phyloP scores from a whole-genome alignment of 2,329 filamentous ascomycete genomes.

The Aureobasidium musti region DNA sequence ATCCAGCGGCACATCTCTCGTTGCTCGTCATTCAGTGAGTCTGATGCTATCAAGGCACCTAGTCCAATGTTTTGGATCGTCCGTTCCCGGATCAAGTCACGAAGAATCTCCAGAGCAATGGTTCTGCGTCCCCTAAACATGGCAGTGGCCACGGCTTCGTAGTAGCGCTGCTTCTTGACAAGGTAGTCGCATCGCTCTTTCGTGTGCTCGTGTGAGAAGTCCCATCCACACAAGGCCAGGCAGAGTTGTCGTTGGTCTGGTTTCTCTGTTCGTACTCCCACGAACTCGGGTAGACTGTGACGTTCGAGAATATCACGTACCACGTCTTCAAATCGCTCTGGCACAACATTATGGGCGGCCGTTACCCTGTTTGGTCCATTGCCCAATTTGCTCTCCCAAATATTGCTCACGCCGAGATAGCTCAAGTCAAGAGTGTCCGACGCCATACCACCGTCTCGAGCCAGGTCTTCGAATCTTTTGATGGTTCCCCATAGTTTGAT shows the following conservation, averaged over 20 bases:
- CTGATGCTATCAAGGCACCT: slow-evolving; percentile 51
- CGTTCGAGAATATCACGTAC: slow-evolving; percentile 66
- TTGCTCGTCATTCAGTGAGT: slow-evolving; percentile 58
- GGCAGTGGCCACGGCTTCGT: slow-evolving; percentile 74
- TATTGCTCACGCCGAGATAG: slow-evolving; percentile 70
- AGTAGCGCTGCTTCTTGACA: slow-evolving; percentile 60
- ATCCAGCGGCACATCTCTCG: slow-evolving; percentile 63
- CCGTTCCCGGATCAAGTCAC: slow-evolving; percentile 66
- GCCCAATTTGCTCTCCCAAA: slow-evolving; percentile 70
- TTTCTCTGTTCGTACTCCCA: slow-evolving; percentile 63
- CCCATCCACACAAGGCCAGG: slow-evolving; percentile 73
- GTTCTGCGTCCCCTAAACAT: slow-evolving; percentile 71
- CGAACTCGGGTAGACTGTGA: slow-evolving; percentile 62
- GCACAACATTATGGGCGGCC: slow-evolving; percentile 31
- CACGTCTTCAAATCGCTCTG: slow-evolving; percentile 43
- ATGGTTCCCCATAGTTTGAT: slow-evolving; percentile 78
- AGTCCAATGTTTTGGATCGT: slow-evolving; percentile 60
- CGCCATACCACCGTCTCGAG: slow-evolving; percentile 69
- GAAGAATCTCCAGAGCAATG: slow-evolving; percentile 69
- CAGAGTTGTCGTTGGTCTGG: slow-evolving; percentile 73
- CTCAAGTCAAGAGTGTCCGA: slow-evolving; percentile 68
- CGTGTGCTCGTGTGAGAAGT: slow-evolving; percentile 57
- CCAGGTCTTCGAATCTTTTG: slow-evolving; percentile 64
- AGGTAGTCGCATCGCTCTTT: slow-evolving; percentile 54
- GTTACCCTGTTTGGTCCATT: slow-evolving; percentile 35